A percentile compares a stretch with the other conserved stretches of the same genome.
phyloP scores from a whole-genome alignment of 2,329 filamentous ascomycete species.

The Pseudogymnoascus sp. region DNA sequence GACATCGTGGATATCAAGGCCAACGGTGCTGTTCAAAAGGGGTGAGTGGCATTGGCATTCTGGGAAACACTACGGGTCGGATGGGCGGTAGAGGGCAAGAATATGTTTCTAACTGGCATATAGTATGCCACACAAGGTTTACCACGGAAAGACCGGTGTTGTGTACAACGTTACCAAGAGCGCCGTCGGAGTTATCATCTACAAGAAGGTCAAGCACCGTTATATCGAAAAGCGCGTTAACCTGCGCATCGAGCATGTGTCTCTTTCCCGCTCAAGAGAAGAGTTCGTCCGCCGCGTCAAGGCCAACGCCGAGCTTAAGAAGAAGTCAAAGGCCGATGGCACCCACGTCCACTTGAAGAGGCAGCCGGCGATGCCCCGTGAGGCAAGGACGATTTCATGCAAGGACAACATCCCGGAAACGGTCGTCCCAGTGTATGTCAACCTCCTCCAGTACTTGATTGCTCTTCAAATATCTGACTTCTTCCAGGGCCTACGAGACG shows the following conservation, averaged over 20 bases:
- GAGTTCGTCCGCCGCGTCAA: constrained; percentile 96
- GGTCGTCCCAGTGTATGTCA: constrained; percentile 53
- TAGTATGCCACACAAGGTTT: constrained; percentile 98
- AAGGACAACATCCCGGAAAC: constrained; percentile 85
- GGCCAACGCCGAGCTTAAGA: constrained; percentile 87
- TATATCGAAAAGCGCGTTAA: constrained; percentile 99
- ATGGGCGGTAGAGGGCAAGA: not conserved
- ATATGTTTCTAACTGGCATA: constrained; percentile 18
- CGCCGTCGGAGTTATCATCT: constrained; percentile 96
- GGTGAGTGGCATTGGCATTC: constrained; percentile 50
- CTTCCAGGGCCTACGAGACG: constrained; percentile 9
- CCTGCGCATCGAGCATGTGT: constrained; percentile 96
- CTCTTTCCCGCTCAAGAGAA: constrained; percentile 87
- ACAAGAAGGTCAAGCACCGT: constrained; percentile 99
- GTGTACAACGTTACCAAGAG: constrained; percentile 99
- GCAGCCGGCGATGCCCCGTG: constrained; percentile 70
- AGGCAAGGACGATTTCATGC: constrained; percentile 68
- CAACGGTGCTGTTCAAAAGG: constrained; percentile 98
- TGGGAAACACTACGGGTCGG: not conserved
- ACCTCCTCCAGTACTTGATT: constrained; percentile 47
- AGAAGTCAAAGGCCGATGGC: constrained; percentile 85
- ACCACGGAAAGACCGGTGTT: constrained; percentile 98
- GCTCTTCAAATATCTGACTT: constrained; percentile 93
- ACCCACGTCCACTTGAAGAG: constrained; percentile 88
- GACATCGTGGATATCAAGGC: constrained; percentile 98